These are phyloP conservation scores for Hyphodiscus sp. DNA, from an alignment of 2,329 filamentous ascomycete species.

Conservation along the genomic window DNA sequence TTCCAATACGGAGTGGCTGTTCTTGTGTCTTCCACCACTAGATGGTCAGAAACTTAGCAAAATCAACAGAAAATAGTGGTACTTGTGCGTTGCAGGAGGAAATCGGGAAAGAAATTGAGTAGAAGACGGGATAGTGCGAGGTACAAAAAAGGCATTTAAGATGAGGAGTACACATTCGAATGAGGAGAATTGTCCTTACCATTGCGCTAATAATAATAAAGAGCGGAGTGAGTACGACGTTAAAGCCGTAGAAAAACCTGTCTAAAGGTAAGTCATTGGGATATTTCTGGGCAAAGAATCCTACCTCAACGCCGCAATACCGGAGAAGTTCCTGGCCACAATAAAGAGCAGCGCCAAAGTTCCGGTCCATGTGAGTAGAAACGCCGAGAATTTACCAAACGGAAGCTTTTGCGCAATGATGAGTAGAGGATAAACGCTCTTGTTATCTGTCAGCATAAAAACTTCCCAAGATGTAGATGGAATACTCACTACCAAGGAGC, in stretches of 20 bases:
- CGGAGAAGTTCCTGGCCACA: not conserved
- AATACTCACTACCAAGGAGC: not conserved
- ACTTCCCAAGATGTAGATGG: not conserved
- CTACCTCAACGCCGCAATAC: conserved; percentile 1
- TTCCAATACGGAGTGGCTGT: conserved; percentile 1
- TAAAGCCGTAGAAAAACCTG: conserved; percentile 3
- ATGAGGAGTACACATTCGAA: too few relatives aligned
- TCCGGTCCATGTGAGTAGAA: not conserved
- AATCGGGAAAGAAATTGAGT: too few relatives aligned
- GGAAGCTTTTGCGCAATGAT: not conserved
- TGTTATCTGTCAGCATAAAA: not conserved
- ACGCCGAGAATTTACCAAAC: not conserved
- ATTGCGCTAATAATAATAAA: conserved; percentile 2
- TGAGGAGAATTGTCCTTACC: not conserved
- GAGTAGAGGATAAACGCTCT: conserved; percentile 2
- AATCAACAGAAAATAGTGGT: not conserved
- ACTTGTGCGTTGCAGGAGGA: too few relatives aligned
- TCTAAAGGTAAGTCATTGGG: not conserved
- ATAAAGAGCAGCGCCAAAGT: not conserved
- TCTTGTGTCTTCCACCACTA: conserved; percentile 1
- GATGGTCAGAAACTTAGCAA: not conserved
- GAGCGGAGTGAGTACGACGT: not conserved
- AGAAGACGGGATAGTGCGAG: too few relatives aligned
- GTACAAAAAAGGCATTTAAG: too few relatives aligned
- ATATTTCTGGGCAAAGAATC: not conserved